Evolutionary conservation across 139 green algal genomes (phyloP).

Genomic region (Protoeuglena noctilucae): DNA sequence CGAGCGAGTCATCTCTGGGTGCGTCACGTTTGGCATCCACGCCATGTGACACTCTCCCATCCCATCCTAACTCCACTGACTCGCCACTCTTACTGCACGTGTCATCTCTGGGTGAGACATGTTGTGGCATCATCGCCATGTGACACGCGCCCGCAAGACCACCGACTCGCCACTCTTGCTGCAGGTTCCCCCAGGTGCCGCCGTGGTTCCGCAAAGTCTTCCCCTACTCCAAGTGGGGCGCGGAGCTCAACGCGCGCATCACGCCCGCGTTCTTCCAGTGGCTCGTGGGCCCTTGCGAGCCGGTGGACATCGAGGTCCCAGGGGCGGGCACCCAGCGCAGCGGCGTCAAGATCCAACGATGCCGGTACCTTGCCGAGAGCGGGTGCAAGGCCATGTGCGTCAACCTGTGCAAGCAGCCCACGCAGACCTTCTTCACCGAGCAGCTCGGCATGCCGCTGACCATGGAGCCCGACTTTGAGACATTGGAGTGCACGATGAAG

Average conservation of each 20-base stretch:
- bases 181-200: not conserved
- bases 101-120: too few species aligned
- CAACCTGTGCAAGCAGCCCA: conserved; percentile 64
- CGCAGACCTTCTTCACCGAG: conserved; percentile 62
- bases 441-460: conserved; percentile 64
- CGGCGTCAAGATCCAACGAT: conserved; percentile 46
- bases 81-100: not conserved
- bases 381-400: conserved; percentile 60
- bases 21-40: not conserved
- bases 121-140: not conserved
- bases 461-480: conserved; percentile 38
- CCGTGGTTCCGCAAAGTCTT: conserved; percentile 45
- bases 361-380: conserved; percentile 44
- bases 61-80: not conserved
- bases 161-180: not conserved
- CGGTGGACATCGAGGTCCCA: conserved; percentile 17
- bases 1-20: conserved; percentile 27
- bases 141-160: not conserved
- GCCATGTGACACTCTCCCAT: not conserved
- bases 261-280: conserved; percentile 54
- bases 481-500: conserved; percentile 42
- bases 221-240: conserved; percentile 53
- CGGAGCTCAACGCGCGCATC: conserved; percentile 54
- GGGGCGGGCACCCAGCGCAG: conserved; percentile 17
- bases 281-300: conserved; percentile 45